phyloP scores from a whole-genome alignment of 352 stramenopile species.

The Phytophthora constricta region DNA sequence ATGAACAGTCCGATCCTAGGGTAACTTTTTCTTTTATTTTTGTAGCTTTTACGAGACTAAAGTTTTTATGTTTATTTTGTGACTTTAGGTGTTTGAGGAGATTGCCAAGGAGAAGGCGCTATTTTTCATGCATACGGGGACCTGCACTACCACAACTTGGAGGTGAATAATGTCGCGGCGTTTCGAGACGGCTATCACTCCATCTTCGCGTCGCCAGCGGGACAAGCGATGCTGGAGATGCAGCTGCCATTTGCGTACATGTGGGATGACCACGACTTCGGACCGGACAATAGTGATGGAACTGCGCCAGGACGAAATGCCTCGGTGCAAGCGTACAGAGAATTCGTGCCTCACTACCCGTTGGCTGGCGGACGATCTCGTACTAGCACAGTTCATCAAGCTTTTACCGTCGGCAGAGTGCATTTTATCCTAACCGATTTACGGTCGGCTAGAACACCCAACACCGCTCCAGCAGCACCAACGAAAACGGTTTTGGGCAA shows the following conservation, averaged over 20 bases:
- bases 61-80: constrained; percentile 21
- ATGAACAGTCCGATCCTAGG: constrained; percentile 77
- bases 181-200: constrained; percentile 76
- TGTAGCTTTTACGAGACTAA: background rate
- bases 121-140: constrained; percentile 92
- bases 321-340: constrained; percentile 78
- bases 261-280: constrained; percentile 93
- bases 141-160: constrained; percentile 88
- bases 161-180: constrained; percentile 58
- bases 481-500: constrained; percentile 85
- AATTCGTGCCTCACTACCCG: constrained; percentile 85
- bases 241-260: constrained; percentile 89
- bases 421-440: constrained; percentile 88
- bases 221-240: constrained; percentile 81
- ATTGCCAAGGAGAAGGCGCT: constrained; percentile 72
- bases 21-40: constrained; percentile 27
- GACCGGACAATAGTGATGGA: constrained; percentile 88
- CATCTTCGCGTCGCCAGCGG: constrained; percentile 75
- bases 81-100: constrained; percentile 54
- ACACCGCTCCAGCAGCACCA: constrained; percentile 63
- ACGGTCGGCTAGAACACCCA: constrained; percentile 75
- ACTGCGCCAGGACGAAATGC: constrained; percentile 73
- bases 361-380: constrained; percentile 41
- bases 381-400: constrained; percentile 69
- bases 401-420: constrained; percentile 87